phyloP scores from a whole-genome alignment of 768 basidiomycete species.

The Pisolithus marmoratus region DNA sequence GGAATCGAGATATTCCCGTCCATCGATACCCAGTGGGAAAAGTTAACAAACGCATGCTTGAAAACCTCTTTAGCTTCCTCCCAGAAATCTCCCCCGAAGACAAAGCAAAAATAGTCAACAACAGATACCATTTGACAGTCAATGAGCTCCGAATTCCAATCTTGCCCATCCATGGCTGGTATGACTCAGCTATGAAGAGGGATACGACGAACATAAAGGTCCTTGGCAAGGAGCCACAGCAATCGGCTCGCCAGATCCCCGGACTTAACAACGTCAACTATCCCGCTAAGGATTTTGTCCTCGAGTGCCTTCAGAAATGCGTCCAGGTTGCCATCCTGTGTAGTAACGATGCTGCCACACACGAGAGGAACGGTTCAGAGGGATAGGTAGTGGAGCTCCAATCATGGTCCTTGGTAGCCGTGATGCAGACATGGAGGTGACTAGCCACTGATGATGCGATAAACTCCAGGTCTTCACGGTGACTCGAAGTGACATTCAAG shows the following conservation, averaged over 20 bases:
- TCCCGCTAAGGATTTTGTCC: background rate
- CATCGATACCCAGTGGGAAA: too few species aligned
- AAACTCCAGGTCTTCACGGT: background rate
- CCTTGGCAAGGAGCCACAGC: conserved; percentile 6
- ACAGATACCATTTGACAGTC: background rate
- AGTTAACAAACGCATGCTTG: too few species aligned
- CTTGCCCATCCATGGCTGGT: too few species aligned
- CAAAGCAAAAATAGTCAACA: conserved; percentile 4
- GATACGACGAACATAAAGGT: conserved; percentile 1
- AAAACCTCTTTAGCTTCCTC: too few species aligned
- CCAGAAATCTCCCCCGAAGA: conserved; percentile 4
- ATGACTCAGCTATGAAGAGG: too few species aligned
- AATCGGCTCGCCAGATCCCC: conserved; percentile 10
- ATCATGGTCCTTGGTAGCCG: background rate
- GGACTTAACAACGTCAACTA: conserved; percentile 3
- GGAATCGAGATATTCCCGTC: too few species aligned
- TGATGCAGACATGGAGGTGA: conserved; percentile 1
- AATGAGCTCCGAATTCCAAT: background rate
- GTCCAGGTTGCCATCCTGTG: background rate
- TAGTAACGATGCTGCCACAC: background rate
- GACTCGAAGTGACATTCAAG: background rate
- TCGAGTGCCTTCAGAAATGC: background rate
- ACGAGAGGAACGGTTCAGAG: conserved; percentile 4
- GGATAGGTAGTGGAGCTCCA: conserved; percentile 2
- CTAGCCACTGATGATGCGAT: background rate